Evolutionary conservation across 73 alveolate genomes (phyloP).

Genomic region (Durusdinium trenchii): DNA sequence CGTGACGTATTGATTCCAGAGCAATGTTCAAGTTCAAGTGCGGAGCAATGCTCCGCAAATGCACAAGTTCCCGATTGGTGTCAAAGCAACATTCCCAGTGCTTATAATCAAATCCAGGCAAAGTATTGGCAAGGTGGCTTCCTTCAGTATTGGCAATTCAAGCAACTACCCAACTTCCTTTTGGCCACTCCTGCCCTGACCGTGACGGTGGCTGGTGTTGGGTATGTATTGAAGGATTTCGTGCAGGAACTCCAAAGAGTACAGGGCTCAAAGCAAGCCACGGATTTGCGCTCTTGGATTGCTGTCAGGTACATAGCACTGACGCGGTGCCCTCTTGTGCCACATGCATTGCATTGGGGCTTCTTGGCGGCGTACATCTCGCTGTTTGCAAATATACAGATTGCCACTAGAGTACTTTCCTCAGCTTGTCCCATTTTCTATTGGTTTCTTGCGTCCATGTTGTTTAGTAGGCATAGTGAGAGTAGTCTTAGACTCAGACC

Average conservation of each 20-base stretch:
- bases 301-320: not conserved
- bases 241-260: not conserved
- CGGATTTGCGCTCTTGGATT: not conserved
- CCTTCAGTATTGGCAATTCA: slow-evolving; percentile 77
- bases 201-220: slow-evolving; percentile 54
- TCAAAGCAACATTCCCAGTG: slow-evolving; percentile 35
- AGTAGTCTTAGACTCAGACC: not conserved
- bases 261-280: not conserved
- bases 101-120: slow-evolving; percentile 55
- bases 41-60: not conserved
- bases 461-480: not conserved
- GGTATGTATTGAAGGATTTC: slow-evolving; percentile 23
- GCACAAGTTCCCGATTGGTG: slow-evolving; percentile 46
- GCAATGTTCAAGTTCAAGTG: not conserved
- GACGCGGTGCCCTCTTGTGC: slow-evolving; percentile 44
- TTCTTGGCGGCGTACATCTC: slow-evolving; percentile 46
- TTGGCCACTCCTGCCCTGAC: slow-evolving; percentile 77
- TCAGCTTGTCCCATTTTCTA: slow-evolving; percentile 80
- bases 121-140: slow-evolving; percentile 91
- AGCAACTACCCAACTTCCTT: slow-evolving; percentile 67
- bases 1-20: not conserved
- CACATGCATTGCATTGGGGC: slow-evolving; percentile 88
- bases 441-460: slow-evolving; percentile 71
- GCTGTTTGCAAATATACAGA: slow-evolving; percentile 55
- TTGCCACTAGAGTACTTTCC: slow-evolving; percentile 42